Evolutionary conservation across 441 rosid species (phyloP).

Genomic region (Croton laevigatus): DNA sequence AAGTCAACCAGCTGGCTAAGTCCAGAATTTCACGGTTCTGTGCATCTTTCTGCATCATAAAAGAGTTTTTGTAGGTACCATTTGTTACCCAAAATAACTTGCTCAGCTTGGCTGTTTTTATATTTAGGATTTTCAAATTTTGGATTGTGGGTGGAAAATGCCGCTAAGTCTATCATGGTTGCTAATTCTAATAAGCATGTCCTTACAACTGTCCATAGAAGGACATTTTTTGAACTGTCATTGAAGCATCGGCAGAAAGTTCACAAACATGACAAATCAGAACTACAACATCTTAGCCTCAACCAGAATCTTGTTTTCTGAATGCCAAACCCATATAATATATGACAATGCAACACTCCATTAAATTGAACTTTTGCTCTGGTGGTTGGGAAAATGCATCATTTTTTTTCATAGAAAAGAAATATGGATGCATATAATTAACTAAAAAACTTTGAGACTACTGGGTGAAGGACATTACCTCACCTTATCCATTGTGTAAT

Average conservation of each 20-base stretch:
- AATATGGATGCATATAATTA: not conserved
- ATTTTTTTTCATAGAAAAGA: not conserved
- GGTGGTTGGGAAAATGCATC: not conserved
- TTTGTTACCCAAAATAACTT: not conserved
- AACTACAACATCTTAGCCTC: not conserved
- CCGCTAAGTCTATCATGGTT: not conserved
- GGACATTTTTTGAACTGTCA: no score
- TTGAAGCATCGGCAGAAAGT: not conserved
- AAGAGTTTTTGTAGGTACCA: not conserved
- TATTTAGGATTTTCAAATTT: not conserved
- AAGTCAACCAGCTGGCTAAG: not conserved
- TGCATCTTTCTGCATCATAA: not conserved
- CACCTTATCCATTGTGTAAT: slow-evolving; percentile 56
- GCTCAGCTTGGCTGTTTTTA: not conserved
- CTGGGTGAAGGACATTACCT: slow-evolving; percentile 14
- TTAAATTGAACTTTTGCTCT: not conserved
- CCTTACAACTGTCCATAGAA: no score
- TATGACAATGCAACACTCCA: not conserved
- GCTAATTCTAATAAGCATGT: not conserved
- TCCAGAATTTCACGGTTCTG: not conserved
- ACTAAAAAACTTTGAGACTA: not conserved
- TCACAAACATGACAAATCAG: not conserved
- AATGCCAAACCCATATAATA: not conserved
- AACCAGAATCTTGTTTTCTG: not conserved
- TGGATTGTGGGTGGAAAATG: not conserved